These are phyloP conservation scores for Curvularia sp. DNA, from an alignment of 2,329 filamentous ascomycete species.

Conservation along the genomic window DNA sequence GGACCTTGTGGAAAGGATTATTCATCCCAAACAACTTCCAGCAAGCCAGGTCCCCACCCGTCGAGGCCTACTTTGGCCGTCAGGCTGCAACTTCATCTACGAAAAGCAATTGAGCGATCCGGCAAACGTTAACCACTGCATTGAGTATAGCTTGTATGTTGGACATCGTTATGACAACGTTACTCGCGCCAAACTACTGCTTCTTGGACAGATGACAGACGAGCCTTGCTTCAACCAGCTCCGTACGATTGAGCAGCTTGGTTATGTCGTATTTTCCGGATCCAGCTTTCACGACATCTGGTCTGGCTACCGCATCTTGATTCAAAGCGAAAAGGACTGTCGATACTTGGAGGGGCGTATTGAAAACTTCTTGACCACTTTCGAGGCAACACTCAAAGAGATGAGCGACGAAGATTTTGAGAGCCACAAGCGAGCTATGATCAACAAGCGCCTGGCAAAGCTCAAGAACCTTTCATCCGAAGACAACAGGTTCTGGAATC, in stretches of 20 bases:
- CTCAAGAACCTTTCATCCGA: conserved; percentile 91
- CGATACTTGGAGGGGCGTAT: conserved; percentile 87
- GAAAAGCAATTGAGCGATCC: conserved; percentile 82
- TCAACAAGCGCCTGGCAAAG: conserved; percentile 87
- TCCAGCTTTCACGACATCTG: conserved; percentile 76
- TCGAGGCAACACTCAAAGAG: conserved; percentile 69
- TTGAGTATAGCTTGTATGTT: conserved; percentile 57
- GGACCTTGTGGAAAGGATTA: conserved; percentile 77
- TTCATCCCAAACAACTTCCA: conserved; percentile 77
- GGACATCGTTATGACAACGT: conserved; percentile 64
- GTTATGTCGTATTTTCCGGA: conserved; percentile 93
- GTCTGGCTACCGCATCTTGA: conserved; percentile 80
- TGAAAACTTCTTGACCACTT: conserved; percentile 78
- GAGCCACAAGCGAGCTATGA: conserved; percentile 85
- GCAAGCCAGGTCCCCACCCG: conserved; percentile 79
- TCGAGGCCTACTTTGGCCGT: conserved; percentile 77
- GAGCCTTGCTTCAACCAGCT: conserved; percentile 95
- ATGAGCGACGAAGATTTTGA: conserved; percentile 90
- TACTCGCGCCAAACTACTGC: conserved; percentile 76
- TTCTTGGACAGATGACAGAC: conserved; percentile 88
- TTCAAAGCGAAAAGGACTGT: conserved; percentile 88
- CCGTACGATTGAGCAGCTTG: conserved; percentile 94
- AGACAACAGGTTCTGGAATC: conserved; percentile 80
- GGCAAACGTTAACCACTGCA: conserved; percentile 74
- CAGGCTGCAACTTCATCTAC: conserved; percentile 84